Evolutionary conservation across 495 filamentous ascomycete genomes (phyloP), one percentile per base, ranked within the genome.

Genomic region (Aspergillus incahuasiensis): DNA sequence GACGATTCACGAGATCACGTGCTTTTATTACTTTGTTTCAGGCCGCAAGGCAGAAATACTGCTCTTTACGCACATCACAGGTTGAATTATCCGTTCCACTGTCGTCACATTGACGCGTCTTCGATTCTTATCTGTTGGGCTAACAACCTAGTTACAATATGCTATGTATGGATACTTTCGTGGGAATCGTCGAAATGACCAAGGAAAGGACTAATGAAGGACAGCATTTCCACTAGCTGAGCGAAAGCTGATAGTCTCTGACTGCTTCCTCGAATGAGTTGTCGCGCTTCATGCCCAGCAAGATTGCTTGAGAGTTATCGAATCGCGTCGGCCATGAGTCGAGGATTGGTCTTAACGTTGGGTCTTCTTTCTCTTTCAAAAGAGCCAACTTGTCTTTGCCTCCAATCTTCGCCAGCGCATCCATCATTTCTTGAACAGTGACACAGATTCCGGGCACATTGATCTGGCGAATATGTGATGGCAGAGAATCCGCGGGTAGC

Each of bases 371-470:
- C 64, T 89, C 86, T 53, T 64, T 75, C 13, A 91, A 66, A 11
- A 84, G 67, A 55, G 68, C 64, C 66, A 89, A 53, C 66, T 78
- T 83, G 4, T 89, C 86, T 68, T 83, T 74, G 0, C 87, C 87
- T 0, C 81, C 87, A 13, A 87, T 79, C 62, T 78, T 82, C 19
- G 74, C 82, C 63, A 91, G 61, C 20, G 86, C 82, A 63, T 90
- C 83, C 76, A 89, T 79, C 76, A 90, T 80, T 57, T 87, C 83
- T 69, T 86, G 81, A 5, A 89, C 74, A 1, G 78, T 87, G 20
- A 85, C 84, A 21, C 81, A 82, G 38, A 87, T 82, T 0, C 88
- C 87, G 0, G 88, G 88, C 18, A 89, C 72, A 67, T 89, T 88
- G 44, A 90, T 76, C 54, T 82, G 79, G 30, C 87, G 74, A 32